phyloP scores from a whole-genome alignment of 371 early-diverging fungal genomes.

The Basidiobolus heterosporus region DNA sequence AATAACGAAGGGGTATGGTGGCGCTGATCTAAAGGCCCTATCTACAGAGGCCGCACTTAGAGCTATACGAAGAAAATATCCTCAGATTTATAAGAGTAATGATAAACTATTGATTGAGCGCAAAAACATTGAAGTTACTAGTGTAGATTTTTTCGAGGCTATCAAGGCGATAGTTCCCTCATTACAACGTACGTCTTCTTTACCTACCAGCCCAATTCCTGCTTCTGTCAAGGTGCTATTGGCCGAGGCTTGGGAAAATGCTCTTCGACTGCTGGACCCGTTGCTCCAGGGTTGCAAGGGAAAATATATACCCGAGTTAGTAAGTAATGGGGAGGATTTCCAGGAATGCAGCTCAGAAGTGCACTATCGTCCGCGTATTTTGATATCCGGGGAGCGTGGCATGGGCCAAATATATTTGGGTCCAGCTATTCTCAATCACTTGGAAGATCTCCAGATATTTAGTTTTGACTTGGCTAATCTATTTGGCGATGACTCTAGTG shows the following conservation, averaged over 20 bases:
- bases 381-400: too few relatives aligned
- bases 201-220: constrained; percentile 22
- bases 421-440: too few relatives aligned
- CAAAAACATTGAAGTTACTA: constrained; percentile 18
- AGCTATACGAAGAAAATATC: constrained; percentile 41
- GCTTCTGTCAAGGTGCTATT: neutral
- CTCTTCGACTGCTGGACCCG: neutral
- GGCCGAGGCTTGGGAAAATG: too few relatives aligned
- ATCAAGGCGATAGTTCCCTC: constrained; percentile 27
- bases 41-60: constrained; percentile 62
- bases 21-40: constrained; percentile 43
- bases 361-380: too few relatives aligned
- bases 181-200: constrained; percentile 18
- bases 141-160: constrained; percentile 28
- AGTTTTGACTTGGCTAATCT: too few relatives aligned
- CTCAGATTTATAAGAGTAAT: constrained; percentile 36
- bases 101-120: constrained; percentile 25
- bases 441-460: too few relatives aligned
- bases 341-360: too few relatives aligned
- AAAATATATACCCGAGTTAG: too few relatives aligned
- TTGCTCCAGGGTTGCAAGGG: too few relatives aligned
- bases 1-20: constrained; percentile 27
- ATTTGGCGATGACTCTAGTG: too few relatives aligned
- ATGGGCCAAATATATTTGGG: too few relatives aligned
- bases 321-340: too few relatives aligned